phyloP scores from a whole-genome alignment of 768 basidiomycete species.

The Cyclocybe cylindracea region DNA sequence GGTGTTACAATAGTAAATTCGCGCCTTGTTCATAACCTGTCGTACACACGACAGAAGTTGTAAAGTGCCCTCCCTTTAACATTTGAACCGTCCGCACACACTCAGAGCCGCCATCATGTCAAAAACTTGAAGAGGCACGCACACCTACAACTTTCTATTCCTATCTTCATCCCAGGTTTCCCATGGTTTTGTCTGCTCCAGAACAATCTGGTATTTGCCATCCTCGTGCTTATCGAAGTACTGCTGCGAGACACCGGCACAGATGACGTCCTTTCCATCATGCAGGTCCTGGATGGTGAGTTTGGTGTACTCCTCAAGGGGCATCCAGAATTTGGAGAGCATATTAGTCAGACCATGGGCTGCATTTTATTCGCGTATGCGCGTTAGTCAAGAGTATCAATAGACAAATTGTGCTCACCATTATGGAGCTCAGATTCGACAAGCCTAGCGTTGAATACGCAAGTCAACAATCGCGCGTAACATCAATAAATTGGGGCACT shows the following conservation, averaged over 20 bases:
- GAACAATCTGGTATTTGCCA: constrained; percentile 30
- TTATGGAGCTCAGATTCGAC: constrained; percentile 67
- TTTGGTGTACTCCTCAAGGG: constrained; percentile 46
- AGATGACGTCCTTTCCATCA: constrained; percentile 26
- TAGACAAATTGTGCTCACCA: constrained; percentile 29
- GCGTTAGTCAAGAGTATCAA: too few species aligned
- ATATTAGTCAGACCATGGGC: constrained; percentile 15
- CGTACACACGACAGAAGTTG: too few species aligned
- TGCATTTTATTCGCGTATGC: background rate
- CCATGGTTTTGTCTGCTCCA: constrained; percentile 15
- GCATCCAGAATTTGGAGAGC: constrained; percentile 57
- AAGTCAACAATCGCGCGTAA: background rate
- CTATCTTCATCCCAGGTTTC: too few species aligned
- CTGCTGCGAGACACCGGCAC: constrained; percentile 21
- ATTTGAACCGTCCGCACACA: too few species aligned
- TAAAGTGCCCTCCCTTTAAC: too few species aligned
- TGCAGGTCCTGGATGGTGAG: constrained; percentile 27
- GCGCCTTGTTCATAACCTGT: too few species aligned
- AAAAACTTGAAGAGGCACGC: too few species aligned
- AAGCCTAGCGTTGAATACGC: constrained; percentile 32
- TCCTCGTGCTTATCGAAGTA: constrained; percentile 32
- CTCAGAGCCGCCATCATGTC: too few species aligned
- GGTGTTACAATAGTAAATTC: too few species aligned
- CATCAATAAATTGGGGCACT: constrained; percentile 19
- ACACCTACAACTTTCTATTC: too few species aligned